phyloP scores from a whole-genome alignment of 2,329 filamentous ascomycete genomes.

The Boeremia exigua region DNA sequence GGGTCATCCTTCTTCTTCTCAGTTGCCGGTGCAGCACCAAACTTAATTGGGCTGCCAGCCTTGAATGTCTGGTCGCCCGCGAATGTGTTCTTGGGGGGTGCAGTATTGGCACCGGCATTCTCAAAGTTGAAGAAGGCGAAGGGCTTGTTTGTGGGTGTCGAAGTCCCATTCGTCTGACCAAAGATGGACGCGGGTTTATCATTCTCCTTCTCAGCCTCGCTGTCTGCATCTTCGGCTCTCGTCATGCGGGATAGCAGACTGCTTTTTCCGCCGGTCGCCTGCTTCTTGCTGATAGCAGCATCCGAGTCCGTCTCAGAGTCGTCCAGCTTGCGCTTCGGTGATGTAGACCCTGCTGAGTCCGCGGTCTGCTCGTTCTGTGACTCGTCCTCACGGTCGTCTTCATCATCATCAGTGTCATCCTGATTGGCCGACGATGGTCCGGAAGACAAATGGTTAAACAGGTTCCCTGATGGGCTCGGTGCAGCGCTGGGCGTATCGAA shows the following conservation, averaged over 20 bases:
- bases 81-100: slow-evolving; percentile 37
- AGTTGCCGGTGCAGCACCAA: slow-evolving; percentile 30
- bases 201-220: slow-evolving; percentile 34
- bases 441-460: slow-evolving; percentile 46
- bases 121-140: slow-evolving; percentile 40
- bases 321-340: slow-evolving; percentile 33
- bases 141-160: slow-evolving; percentile 35
- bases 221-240: slow-evolving; percentile 23
- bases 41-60: slow-evolving; percentile 44
- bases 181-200: slow-evolving; percentile 20
- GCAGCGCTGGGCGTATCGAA: slow-evolving; percentile 35
- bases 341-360: slow-evolving; percentile 24
- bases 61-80: slow-evolving; percentile 48
- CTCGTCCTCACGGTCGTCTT: slow-evolving; percentile 22
- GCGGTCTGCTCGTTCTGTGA: slow-evolving; percentile 15
- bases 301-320: slow-evolving; percentile 36
- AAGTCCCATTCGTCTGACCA: slow-evolving; percentile 32
- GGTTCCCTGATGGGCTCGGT: slow-evolving; percentile 33
- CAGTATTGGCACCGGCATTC: slow-evolving; percentile 35
- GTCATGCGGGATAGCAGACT: slow-evolving; percentile 41
- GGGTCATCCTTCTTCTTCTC: slow-evolving; percentile 33
- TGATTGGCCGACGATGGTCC: slow-evolving; percentile 40
- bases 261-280: slow-evolving; percentile 21
- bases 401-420: slow-evolving; percentile 34
- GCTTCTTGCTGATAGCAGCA: slow-evolving; percentile 32